Conservation (phyloP, 768 basidiomycete species). For the Suillus bovinus region DNA sequence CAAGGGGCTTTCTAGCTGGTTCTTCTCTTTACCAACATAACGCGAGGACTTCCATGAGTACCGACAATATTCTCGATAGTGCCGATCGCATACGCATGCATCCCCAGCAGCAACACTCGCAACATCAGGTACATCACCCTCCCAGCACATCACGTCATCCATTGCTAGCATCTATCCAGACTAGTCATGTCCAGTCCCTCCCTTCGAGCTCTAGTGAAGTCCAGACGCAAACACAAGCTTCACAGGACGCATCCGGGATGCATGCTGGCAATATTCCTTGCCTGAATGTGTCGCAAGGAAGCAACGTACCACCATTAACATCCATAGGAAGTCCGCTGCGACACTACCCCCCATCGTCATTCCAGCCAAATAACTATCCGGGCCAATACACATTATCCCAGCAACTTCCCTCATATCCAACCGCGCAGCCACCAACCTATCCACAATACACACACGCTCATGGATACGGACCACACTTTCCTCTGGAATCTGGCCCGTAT, state of each 20-base stretch:
- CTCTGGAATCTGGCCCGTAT: slow-evolving; percentile 39
- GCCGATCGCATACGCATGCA: neutral
- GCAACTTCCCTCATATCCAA: slow-evolving; percentile 30
- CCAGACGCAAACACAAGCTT: neutral
- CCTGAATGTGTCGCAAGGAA: slow-evolving; percentile 1
- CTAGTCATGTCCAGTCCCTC: slow-evolving; percentile 3
- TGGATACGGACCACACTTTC: slow-evolving; percentile 36
- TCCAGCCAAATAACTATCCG: slow-evolving; percentile 37
- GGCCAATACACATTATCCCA: slow-evolving; percentile 53
- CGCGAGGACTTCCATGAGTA: neutral
- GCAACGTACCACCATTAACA: slow-evolving; percentile 11
- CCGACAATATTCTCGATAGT: neutral
- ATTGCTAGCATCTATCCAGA: slow-evolving; percentile 7
- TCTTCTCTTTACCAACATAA: neutral
- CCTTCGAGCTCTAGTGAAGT: neutral
- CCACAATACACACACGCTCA: slow-evolving; percentile 35
- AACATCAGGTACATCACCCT: slow-evolving; percentile 2
- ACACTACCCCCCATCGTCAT: slow-evolving; percentile 29
- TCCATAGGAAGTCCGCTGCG: slow-evolving; percentile 25
- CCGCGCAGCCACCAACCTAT: slow-evolving; percentile 33
- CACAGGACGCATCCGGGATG: neutral
- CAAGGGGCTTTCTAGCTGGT: neutral
- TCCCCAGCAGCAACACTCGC: slow-evolving; percentile 3
- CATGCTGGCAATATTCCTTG: neutral
- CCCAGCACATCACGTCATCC: slow-evolving; percentile 3